A percentile compares a stretch with the other conserved stretches of the same genome.
Conservation (phyloP, 306 rosid genomes). For the Senna siamea region DNA sequence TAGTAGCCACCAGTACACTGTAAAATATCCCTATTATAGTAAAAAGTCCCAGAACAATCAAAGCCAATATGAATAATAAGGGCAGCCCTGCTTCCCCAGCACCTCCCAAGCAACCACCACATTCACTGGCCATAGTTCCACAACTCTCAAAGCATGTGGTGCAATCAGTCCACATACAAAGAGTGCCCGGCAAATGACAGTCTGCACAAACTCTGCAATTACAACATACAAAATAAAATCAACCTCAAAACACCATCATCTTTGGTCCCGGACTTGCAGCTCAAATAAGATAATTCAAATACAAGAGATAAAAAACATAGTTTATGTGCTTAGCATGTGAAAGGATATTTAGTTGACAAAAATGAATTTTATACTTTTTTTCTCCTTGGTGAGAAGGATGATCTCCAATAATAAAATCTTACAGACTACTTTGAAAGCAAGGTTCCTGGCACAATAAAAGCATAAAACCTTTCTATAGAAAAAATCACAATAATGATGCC, state of each 20-base stretch:
- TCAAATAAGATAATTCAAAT: background rate
- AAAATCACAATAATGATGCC: conserved; percentile 11
- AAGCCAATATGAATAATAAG: conserved; percentile 66
- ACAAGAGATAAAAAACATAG: background rate
- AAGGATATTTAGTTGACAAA: conserved; percentile 1
- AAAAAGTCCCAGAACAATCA: conserved; percentile 72
- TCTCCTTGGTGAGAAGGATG: conserved; percentile 10
- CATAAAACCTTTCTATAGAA: background rate
- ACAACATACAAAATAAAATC: conserved; percentile 34
- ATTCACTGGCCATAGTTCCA: conserved; percentile 73
- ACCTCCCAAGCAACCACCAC: conserved; percentile 82
- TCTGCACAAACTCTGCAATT: conserved; percentile 66
- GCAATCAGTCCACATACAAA: conserved; percentile 81
- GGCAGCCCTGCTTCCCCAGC: conserved; percentile 85
- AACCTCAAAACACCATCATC: background rate
- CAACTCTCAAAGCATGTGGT: conserved; percentile 80
- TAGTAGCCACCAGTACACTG: conserved; percentile 83
- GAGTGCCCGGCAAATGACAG: conserved; percentile 79
- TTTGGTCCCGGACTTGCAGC: background rate
- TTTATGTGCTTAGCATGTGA: conserved; percentile 23
- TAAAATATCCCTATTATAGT: conserved; percentile 81
- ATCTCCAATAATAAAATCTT: conserved; percentile 16
- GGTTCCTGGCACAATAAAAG: conserved; percentile 2
- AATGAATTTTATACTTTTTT: background rate
- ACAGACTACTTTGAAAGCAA: conserved; percentile 2